Base-by-base conservation (phyloP, 768 basidiomycete genomes). In the Amanita subjunquillea region DNA sequence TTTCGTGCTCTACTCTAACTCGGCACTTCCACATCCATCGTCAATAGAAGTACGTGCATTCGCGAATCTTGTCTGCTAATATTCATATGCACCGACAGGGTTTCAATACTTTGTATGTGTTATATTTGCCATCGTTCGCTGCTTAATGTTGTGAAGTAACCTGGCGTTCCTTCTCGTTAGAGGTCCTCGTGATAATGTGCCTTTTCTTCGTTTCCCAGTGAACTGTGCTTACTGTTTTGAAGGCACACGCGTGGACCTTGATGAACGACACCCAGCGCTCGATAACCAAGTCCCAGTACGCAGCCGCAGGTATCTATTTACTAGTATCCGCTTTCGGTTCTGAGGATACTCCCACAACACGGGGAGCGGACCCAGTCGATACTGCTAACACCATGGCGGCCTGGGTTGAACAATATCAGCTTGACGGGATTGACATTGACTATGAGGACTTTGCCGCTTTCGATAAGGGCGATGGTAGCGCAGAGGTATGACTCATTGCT, bases 391-490 rank as follows among this genome's bases (percentile, higher is more conserved):
- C 74, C 2, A 73, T 87, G 63, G 83, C 85, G 0, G 74, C 74
- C 9, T 89, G 73, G 70, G 84, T 87, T 9, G 77, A 76, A 54
- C 56, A 78, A 58, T 83, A 74, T 54, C 64, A 69, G 45, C 67
- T 87, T n/a, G 85, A 87, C 58, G 85, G 85, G 44, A 77, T 85
- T 29, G 85, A 87, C 59, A 79, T 89, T 36, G 84, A 87, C 63
- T 87, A 86, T 59, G 85, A 82, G 69, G 84, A 85, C 58, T 83
- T 85, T 57, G 64, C 69, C 57, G 83, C 83, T 0, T 75, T 84
- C 54, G 67, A 82, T 48, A 68, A 68, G n/a, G 73, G 76, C 10
- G 65, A 69, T 46, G 79, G 76, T 6, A 66, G 57, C 10, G 84
- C 80, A 3, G 83, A 83, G 66, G 73, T 70, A 57, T n/a, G 39